Evolutionary conservation across 148 eudicot genomes (phyloP), one percentile per base, ranked within the genome.

Genomic region (Chenopodium formosanum): DNA sequence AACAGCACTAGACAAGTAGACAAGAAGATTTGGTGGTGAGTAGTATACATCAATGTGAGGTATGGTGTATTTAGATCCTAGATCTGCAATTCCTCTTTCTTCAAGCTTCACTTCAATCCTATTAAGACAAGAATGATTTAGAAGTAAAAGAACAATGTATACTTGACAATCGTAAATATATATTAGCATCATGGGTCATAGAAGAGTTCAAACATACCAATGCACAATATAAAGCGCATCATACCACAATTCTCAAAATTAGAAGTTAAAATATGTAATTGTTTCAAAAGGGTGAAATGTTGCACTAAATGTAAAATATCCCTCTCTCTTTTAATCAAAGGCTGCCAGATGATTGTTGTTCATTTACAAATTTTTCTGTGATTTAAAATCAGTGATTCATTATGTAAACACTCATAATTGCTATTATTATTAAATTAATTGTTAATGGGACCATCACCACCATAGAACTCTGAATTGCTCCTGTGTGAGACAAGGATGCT

Each of bases 101-200:
- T 77, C 70, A 13, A 53, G 48, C 86, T 79, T 79, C 86, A 79
- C 69, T 78, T 83, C 82, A 70, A 75, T 79, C 80, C 82, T 83
- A 83, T 23, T 73, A 68, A 69, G 73, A 79, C 71, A 83, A 44
- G n/a, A 83, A 83, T 76, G 22, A 19, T 64, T 78, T 64, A 66
- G 78, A 62, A 37, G 25, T 82, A 66, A 69, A 76, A 4, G 2
- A 62, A 20, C 10, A 62, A 14, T 9, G 5, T 63, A 74, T 25
- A 62, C 17, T 58, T 60, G n/a, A 40, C 34, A 4, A 14, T 17
- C 20, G 32, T 20, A 74, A 31, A 32, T 9, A 48, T 25, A 48
- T 17, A 48, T 19, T 9, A 25, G 8, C 4, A 56, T 7, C 32
- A 37, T 14, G 10, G n/a, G 16, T 75, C 13, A 68, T 69, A 20